These are phyloP conservation scores for Sarcomyxa edulis DNA, from an alignment of 768 basidiomycete species.

Conservation along the genomic window DNA sequence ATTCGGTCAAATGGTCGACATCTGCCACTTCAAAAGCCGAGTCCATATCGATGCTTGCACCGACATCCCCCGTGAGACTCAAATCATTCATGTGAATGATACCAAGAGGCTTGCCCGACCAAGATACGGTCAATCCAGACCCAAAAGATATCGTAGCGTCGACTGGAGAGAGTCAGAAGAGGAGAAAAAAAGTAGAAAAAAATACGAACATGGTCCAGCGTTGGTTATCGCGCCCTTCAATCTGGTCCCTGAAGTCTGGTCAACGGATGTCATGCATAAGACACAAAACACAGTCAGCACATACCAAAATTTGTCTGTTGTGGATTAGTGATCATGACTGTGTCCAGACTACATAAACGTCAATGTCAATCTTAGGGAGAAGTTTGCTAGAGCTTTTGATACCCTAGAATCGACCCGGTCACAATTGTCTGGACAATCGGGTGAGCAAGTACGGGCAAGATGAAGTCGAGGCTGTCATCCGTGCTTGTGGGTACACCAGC, in stretches of 20 bases:
- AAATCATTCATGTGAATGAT: slow-evolving; percentile 57
- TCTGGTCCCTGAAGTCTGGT: slow-evolving; percentile 40
- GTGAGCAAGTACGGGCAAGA: slow-evolving; percentile 64
- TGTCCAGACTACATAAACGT: slow-evolving; percentile 38
- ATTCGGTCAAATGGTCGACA: slow-evolving; percentile 51
- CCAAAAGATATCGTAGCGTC: slow-evolving; percentile 67
- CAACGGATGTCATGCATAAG: neutral
- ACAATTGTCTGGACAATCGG: slow-evolving; percentile 76
- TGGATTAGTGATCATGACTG: slow-evolving; percentile 57
- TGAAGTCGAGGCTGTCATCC: slow-evolving; percentile 54
- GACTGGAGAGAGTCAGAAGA: slow-evolving; percentile 28
- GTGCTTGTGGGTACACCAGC: slow-evolving; percentile 49
- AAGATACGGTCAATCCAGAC: slow-evolving; percentile 53
- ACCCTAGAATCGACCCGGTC: slow-evolving; percentile 51
- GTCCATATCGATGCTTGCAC: slow-evolving; percentile 50
- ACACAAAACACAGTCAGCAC: slow-evolving; percentile 8
- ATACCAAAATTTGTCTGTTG: slow-evolving; percentile 53
- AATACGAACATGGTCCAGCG: slow-evolving; percentile 62
- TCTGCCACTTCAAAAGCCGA: slow-evolving; percentile 56
- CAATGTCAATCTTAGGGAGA: slow-evolving; percentile 1
- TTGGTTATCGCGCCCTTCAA: slow-evolving; percentile 62
- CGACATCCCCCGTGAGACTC: slow-evolving; percentile 53
- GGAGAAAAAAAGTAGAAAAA: neutral
- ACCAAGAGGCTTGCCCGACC: slow-evolving; percentile 54
- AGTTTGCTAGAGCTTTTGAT: neutral